Conservation (phyloP, 371 early-diverging fungal species). For the Pancytospora epiphaga region DNA sequence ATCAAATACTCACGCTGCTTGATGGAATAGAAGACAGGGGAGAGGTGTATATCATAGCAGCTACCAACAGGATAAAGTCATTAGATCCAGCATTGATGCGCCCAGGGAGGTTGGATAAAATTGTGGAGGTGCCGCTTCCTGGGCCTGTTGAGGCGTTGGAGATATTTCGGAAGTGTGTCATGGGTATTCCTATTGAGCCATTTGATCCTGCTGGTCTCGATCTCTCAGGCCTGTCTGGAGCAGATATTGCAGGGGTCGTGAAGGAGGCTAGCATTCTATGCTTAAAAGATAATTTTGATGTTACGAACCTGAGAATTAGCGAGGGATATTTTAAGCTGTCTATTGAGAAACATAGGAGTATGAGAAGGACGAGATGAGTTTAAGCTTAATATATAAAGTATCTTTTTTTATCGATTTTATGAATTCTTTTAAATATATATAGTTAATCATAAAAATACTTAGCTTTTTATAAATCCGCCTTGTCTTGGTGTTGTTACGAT, state of each 20-base stretch:
- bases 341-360: conserved; percentile 8
- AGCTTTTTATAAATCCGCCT: too few species aligned
- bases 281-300: conserved; percentile 49
- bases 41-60: conserved; percentile 98
- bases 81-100: conserved; percentile 87
- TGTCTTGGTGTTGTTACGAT: too few species aligned
- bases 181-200: conserved; percentile 39
- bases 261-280: conserved; percentile 54
- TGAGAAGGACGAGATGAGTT: too few species aligned
- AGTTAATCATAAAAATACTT: too few species aligned
- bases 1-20: conserved; percentile 98
- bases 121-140: conserved; percentile 81
- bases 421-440: too few species aligned
- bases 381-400: too few species aligned
- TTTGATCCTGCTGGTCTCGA: conserved; percentile 40
- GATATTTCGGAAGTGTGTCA: conserved; percentile 53
- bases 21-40: conserved; percentile 97
- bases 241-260: conserved; percentile 56
- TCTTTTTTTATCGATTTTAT: too few species aligned
- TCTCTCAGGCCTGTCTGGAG: conserved; percentile 56
- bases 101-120: conserved; percentile 90
- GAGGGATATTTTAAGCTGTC: conserved; percentile 15
- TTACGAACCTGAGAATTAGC: conserved; percentile 12
- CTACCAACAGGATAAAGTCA: conserved; percentile 95
- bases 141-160: too few species aligned